A percentile compares a stretch with the other conserved stretches of the same genome.
phyloP scores from a whole-genome alignment of 2,329 filamentous ascomycete genomes.

The Cryoendolithus antarcticus region DNA sequence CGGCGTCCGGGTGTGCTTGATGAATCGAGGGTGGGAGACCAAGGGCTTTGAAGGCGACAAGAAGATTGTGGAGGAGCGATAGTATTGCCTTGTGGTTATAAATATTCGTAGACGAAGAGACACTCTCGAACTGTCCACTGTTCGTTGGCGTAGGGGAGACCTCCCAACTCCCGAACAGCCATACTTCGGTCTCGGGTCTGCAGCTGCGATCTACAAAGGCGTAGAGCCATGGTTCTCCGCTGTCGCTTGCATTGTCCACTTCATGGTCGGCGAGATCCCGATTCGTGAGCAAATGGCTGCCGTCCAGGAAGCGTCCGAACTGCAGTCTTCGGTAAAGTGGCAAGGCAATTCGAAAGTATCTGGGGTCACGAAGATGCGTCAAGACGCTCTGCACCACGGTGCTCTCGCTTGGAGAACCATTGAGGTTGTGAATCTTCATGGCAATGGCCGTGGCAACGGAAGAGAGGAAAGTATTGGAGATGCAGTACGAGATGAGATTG shows the following conservation, averaged over 20 bases:
- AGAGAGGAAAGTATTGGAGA: too few species aligned
- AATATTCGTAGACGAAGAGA: background rate
- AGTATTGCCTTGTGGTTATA: conserved; percentile 1
- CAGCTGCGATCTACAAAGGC: conserved; percentile 50
- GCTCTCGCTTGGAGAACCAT: background rate
- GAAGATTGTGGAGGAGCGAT: conserved; percentile 8
- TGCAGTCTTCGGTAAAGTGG: conserved; percentile 52
- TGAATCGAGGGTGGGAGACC: conserved; percentile 3
- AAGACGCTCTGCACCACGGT: background rate
- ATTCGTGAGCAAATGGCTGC: conserved; percentile 30
- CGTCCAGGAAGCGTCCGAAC: conserved; percentile 35
- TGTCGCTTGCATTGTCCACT: background rate
- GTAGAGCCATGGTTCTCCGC: conserved; percentile 32
- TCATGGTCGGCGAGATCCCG: background rate
- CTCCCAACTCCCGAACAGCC: conserved; percentile 40
- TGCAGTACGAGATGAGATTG: too few species aligned
- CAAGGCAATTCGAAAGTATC: conserved; percentile 26
- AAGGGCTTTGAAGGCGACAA: conserved; percentile 7
- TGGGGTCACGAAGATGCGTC: conserved; percentile 1
- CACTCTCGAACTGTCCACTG: background rate
- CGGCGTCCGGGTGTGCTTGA: too few species aligned
- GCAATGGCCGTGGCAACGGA: too few species aligned
- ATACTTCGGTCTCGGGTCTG: conserved; percentile 52
- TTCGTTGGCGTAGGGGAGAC: background rate
- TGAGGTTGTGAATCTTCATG: background rate